Conservation (phyloP, 1,139 yeast genomes). For the Kodamaea derodonti region DNA sequence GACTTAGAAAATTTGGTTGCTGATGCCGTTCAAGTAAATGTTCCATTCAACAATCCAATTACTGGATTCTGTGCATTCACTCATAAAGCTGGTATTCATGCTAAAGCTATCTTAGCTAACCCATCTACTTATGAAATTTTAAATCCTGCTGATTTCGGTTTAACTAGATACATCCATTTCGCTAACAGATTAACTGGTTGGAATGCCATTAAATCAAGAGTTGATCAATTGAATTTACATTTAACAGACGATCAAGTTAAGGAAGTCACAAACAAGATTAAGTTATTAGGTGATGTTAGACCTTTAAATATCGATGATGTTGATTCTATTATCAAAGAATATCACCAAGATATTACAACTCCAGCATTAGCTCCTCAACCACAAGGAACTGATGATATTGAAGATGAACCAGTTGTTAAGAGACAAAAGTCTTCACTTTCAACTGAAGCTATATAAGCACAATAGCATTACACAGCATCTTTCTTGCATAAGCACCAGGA, state of each 20-base stretch:
- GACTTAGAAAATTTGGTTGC: conserved; percentile 95
- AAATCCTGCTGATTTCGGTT: conserved; percentile 92
- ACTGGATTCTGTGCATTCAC: conserved; percentile 99
- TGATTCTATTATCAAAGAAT: conserved; percentile 92
- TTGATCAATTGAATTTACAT: conserved; percentile 89
- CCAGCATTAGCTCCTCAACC: conserved; percentile 26
- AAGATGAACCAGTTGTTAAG: conserved; percentile 32
- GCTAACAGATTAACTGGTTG: conserved; percentile 98
- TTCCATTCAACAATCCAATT: conserved; percentile 97
- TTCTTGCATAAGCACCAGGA: too few species aligned
- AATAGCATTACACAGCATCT: too few species aligned
- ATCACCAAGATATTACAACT: conserved; percentile 62
- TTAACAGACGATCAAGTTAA: conserved; percentile 91
- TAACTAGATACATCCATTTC: conserved; percentile 92
- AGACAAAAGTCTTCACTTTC: conserved; percentile 31
- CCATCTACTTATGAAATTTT: conserved; percentile 97
- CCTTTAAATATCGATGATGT: conserved; percentile 95
- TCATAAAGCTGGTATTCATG: conserved; percentile 99
- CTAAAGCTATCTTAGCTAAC: conserved; percentile 96
- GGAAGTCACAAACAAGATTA: conserved; percentile 91
- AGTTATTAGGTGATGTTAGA: conserved; percentile 91
- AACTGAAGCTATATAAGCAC: too few species aligned
- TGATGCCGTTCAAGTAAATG: conserved; percentile 93
- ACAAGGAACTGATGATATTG: conserved; percentile 18
- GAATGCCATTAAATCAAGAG: conserved; percentile 98